Evolutionary conservation across 2,329 filamentous ascomycete species (phyloP).

Genomic region (Colletotrichum graminicola): DNA sequence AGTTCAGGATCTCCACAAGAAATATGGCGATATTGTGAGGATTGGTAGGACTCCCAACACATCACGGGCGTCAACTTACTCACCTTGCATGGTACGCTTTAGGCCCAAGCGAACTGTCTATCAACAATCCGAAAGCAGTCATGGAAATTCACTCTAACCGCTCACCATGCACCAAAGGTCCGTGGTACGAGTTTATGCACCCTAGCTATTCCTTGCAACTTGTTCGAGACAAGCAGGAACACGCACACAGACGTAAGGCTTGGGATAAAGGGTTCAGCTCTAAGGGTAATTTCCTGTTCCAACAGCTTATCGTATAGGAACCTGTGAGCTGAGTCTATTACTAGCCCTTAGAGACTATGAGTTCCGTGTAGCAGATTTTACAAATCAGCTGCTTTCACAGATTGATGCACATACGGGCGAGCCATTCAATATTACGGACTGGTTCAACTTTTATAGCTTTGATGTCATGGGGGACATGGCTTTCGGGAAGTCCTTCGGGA

Average conservation of each 20-base stretch:
- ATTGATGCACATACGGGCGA: constrained; percentile 44
- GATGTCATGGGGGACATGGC: constrained; percentile 58
- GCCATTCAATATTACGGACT: constrained; percentile 48
- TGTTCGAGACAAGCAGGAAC: constrained; percentile 49
- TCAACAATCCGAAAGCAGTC: constrained; percentile 48
- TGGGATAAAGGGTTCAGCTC: constrained; percentile 51
- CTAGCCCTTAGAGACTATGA: constrained; percentile 48
- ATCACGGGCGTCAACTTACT: not conserved
- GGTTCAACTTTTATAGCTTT: constrained; percentile 54
- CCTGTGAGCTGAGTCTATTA: not conserved
- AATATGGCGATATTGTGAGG: constrained; percentile 50
- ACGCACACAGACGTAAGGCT: constrained; percentile 49
- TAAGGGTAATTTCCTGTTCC: constrained; percentile 43
- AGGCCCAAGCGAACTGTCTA: constrained; percentile 51
- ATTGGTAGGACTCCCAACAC: constrained; percentile 40
- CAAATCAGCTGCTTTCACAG: constrained; percentile 44
- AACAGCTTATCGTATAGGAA: no score
- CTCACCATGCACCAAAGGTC: constrained; percentile 49
- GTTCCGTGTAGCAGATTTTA: constrained; percentile 46
- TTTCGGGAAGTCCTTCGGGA: constrained; percentile 53
- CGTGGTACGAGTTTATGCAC: constrained; percentile 50
- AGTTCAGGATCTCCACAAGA: constrained; percentile 46
- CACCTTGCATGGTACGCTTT: constrained; percentile 27
- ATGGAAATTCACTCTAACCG: constrained; percentile 47
- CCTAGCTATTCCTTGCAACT: constrained; percentile 49